Evolutionary conservation across 1,284 basidiomycete species (phyloP).

Genomic region (Austroboletus niveus): DNA sequence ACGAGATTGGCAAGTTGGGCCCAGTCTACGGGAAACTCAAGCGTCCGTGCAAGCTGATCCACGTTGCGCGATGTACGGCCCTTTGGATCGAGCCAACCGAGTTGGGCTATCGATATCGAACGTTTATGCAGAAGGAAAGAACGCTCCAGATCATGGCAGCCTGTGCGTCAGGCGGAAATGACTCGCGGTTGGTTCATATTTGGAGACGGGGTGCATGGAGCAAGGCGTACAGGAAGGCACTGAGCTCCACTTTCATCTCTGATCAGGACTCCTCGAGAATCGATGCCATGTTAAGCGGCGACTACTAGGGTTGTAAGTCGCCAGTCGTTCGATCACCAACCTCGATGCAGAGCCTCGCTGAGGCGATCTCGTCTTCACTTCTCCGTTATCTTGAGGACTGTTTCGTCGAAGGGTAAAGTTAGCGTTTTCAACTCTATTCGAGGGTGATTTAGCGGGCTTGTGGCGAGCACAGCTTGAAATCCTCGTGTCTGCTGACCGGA

Average conservation of each 20-base stretch:
- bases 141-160: neutral
- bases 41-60: conserved; percentile 7
- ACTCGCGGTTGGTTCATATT: conserved; percentile 2
- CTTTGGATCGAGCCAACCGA: neutral
- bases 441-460: neutral
- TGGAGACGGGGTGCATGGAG: neutral
- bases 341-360: neutral
- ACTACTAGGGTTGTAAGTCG: neutral
- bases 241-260: neutral
- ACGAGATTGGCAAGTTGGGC: conserved; percentile 15
- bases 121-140: conserved; percentile 1
- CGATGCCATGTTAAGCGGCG: neutral
- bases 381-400: neutral
- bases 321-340: neutral
- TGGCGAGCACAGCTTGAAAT: neutral
- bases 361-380: neutral
- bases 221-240: neutral
- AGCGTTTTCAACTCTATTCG: conserved; percentile 2
- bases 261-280: neutral
- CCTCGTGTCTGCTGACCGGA: neutral
- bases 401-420: conserved; percentile 1
- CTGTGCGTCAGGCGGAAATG: conserved; percentile 12
- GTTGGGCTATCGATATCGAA: conserved; percentile 5
- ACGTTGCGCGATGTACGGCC: conserved; percentile 5
- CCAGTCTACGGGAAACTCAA: conserved; percentile 3